phyloP scores from a whole-genome alignment of 2,329 filamentous ascomycete genomes.

The Monosporascus sp. region DNA sequence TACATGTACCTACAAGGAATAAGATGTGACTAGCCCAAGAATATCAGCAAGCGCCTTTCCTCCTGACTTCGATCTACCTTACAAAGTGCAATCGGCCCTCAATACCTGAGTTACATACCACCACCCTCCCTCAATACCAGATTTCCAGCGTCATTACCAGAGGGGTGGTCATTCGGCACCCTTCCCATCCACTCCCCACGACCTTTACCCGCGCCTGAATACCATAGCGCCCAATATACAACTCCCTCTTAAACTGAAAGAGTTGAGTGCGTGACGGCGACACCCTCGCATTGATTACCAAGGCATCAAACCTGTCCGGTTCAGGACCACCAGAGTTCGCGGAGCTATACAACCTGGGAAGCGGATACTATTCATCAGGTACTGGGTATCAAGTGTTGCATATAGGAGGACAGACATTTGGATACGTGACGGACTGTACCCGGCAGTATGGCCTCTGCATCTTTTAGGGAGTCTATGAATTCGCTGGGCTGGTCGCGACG shows the following conservation, averaged over 20 bases:
- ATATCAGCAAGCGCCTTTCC: no score
- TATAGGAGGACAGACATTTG: neutral
- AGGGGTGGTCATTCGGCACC: neutral
- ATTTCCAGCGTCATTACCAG: neutral
- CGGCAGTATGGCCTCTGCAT: constrained; percentile 69
- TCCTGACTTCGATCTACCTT: no score
- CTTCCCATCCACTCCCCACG: neutral
- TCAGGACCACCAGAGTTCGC: neutral
- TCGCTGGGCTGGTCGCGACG: constrained; percentile 91
- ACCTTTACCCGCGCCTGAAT: neutral
- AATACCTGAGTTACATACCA: no score
- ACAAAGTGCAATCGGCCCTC: no score
- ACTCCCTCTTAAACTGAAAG: neutral
- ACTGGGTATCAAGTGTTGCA: neutral
- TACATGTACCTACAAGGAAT: no score
- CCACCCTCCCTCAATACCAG: neutral
- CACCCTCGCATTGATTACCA: neutral
- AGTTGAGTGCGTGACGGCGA: neutral
- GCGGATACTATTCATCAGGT: neutral
- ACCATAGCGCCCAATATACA: neutral
- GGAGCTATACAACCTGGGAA: neutral
- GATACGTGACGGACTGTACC: neutral
- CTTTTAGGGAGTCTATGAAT: constrained; percentile 92
- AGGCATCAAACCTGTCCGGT: neutral
- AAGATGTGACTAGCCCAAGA: no score